Evolutionary conservation across 768 basidiomycete species (phyloP).

Genomic region (Leccinum pellstonianum): DNA sequence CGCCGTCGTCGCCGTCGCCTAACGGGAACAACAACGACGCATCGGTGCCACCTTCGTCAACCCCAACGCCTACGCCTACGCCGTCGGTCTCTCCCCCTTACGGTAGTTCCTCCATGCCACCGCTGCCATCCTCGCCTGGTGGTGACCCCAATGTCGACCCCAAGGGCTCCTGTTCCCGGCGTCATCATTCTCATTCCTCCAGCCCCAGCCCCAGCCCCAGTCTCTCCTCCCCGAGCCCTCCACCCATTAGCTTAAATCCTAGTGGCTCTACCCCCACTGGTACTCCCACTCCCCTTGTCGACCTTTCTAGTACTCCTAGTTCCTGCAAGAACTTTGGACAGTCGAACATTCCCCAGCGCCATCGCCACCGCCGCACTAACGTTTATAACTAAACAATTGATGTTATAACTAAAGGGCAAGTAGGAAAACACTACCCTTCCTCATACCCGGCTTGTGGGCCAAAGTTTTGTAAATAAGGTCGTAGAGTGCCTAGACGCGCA

Average conservation of each 20-base stretch:
- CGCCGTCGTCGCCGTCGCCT: not conserved
- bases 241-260: not conserved
- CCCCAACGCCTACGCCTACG: not conserved
- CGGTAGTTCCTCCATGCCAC: not conserved
- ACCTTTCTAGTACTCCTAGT: not conserved
- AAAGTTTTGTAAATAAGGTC: not conserved
- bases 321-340: not conserved
- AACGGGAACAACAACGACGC: not conserved
- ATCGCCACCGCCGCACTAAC: constrained; percentile 6
- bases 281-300: not conserved
- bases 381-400: not conserved
- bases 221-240: not conserved
- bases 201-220: not conserved
- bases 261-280: not conserved
- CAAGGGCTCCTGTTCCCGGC: no score
- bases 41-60: not conserved
- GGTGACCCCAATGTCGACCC: not conserved
- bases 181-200: not conserved
- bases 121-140: not conserved
- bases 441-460: not conserved
- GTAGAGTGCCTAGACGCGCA: not conserved
- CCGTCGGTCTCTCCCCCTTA: not conserved
- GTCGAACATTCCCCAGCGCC: not conserved
- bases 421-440: not conserved
- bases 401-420: not conserved